phyloP scores from a whole-genome alignment of 768 basidiomycete species.

The Amanita subjunquillea region DNA sequence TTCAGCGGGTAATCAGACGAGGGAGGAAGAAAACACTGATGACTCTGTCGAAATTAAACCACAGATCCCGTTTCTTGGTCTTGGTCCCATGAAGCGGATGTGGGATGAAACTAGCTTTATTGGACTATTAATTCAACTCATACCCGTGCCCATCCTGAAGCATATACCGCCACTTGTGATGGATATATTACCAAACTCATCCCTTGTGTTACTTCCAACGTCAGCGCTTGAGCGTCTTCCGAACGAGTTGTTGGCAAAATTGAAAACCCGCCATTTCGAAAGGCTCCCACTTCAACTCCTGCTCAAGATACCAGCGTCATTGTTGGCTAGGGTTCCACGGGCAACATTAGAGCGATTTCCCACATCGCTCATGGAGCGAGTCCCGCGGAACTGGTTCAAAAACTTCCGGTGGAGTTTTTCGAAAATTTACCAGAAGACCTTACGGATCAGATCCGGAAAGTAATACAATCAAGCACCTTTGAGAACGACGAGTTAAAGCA shows the following conservation, averaged over 20 bases:
- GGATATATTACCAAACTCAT: not conserved
- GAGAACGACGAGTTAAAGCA: not conserved
- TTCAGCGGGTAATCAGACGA: not conserved
- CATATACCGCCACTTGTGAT: not conserved
- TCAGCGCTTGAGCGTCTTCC: not conserved
- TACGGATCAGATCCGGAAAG: not conserved
- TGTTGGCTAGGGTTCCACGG: not conserved
- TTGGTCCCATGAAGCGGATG: not conserved
- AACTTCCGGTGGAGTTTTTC: not conserved
- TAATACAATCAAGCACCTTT: not conserved
- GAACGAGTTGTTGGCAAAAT: not conserved
- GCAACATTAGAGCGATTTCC: not conserved
- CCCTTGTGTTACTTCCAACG: not conserved
- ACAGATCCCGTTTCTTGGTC: not conserved
- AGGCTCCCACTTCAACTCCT: not conserved
- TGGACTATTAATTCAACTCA: not conserved
- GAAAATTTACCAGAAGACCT: not conserved
- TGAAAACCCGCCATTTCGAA: not conserved
- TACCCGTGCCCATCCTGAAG: not conserved
- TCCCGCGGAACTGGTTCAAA: not conserved
- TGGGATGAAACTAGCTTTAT: not conserved
- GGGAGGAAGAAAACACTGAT: not conserved
- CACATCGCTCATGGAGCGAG: not conserved
- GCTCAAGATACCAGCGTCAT: not conserved
- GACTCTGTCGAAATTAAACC: not conserved